These are phyloP conservation scores for Ophiocytium majus DNA, from an alignment of 352 stramenopile genomes.

Conservation along the genomic window DNA sequence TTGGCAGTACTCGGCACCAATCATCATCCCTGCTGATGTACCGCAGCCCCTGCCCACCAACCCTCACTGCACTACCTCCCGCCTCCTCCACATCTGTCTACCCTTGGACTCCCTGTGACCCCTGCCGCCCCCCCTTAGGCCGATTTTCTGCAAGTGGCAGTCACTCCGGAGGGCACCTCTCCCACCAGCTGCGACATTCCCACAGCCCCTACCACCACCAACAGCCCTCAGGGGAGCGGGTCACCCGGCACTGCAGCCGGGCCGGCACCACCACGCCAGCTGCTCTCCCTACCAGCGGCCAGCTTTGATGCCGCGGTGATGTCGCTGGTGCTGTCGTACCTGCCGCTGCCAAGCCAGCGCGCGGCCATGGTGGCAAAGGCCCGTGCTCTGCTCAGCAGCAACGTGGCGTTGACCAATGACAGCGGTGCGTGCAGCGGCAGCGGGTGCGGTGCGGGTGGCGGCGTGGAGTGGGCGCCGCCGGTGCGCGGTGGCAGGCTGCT, in stretches of 20 bases:
- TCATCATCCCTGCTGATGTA: no score
- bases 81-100: background rate
- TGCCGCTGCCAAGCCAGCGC: constrained; percentile 16
- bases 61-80: no score
- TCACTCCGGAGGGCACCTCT: background rate
- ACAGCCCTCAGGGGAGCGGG: no score
- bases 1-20: no score
- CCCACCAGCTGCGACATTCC: no score
- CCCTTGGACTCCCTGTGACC: background rate
- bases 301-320: constrained; percentile 22
- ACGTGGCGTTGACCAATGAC: background rate
- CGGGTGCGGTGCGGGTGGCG: background rate
- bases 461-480: background rate
- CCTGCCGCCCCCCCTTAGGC: background rate
- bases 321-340: constrained; percentile 25
- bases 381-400: background rate
- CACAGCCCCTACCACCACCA: no score
- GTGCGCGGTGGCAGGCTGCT: constrained; percentile 17
- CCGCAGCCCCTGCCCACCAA: no score
- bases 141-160: constrained; percentile 20
- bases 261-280: no score
- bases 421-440: background rate
- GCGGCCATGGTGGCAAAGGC: constrained; percentile 20
- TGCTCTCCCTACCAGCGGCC: background rate
- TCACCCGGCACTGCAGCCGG: background rate